Base-by-base conservation (phyloP, 2,329 filamentous ascomycete genomes). In the Sclerotiophoma versabilis region DNA sequence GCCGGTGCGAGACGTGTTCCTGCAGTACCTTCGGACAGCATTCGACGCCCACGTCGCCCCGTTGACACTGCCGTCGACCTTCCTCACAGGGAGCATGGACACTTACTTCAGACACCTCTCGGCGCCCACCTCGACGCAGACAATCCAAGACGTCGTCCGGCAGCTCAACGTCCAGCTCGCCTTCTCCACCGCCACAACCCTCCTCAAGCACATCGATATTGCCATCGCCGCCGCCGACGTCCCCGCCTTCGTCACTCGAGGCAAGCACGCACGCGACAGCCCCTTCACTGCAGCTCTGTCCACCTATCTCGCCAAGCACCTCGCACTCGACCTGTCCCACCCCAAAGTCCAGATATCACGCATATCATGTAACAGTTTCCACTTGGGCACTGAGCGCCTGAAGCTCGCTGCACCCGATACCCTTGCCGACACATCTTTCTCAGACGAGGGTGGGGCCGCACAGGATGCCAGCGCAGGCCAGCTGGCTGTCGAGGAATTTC, bases 41-140 rank as follows among this genome's bases (percentile, higher is more conserved):
- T 84, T 84, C 63, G 82, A 84, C 57, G 75, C 79, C 3, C 79
- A 80, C 55, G 75, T 78, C 38, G 76, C 78, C 5, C 66, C 76
- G 4, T 58, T 84, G 20, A 71, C 69, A 5, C 73, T 84, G 3
- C 69, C 77, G 0, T 76, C 80, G 0, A 54, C 61, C 7, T 80
- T 82, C 54, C 70, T 83, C 26, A 78, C 77, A n/a, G 60, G 67
- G 0, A 70, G 71, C 1, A 69, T 83, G 14, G 79, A 81, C 54
- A 73, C 63, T 0, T 85, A 92, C 55, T 80, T 93, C 49, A 85
- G 84, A 12, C 79, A 83, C 51, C 76, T 93, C 12, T 77, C 82
- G 3, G 58, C 68, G 23, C 38, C 36, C 43, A 50, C 48, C 46
- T 72, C 71, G 4, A 69, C 66, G 2, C 67, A 72, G 46, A 54